Evolutionary conservation across 1,284 basidiomycete species (phyloP), one percentile per base, ranked within the genome.

Genomic region (Cystobasidium sp.): DNA sequence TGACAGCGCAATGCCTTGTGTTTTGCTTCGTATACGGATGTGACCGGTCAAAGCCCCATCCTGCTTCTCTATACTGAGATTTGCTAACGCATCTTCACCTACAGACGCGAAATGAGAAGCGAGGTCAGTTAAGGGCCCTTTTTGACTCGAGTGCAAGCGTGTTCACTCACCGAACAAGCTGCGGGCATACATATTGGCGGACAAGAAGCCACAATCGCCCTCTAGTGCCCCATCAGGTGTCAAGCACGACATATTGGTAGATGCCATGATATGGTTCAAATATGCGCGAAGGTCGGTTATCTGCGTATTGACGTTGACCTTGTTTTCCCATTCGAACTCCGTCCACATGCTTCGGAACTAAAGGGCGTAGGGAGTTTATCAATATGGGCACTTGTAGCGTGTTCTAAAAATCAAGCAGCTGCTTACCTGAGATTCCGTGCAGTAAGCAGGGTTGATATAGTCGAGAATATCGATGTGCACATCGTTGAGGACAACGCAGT

Each of bases 391-490:
- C 44, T 1, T 31, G 16, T 61, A 8, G 47, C 16, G 68, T 31
- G 31, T 20, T 16, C 44, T 41, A 24, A 8, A 22, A 7, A 18
- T 1, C 0, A 44, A 20, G 39, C 16, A 47, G 18, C n/a, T 31
- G 81, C 86, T 75, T 80, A 93, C 93, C 88, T 96, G 92, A 43
- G 91, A 89, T 83, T 99, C 96, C 75, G 91, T 97, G 84, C 94
- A 97, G 81, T 92, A 92, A 4, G 94, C 93, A 0, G 96, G 95
- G 82, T 97, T 94, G 85, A 99, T 99, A 83, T 98, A 99, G 83
- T 98, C 96, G 92, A 99, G 96, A 78, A 99, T 98, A 83, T 99
- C 97, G 78, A 98, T 93, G 83, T 98, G 94, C 75, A 98, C 95
- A 83, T 98, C 96, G 83, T 94, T 97, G 80, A 98, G 83, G 63